phyloP scores from a whole-genome alignment of 2,329 filamentous ascomycete genomes.

The Aciculosporium take region DNA sequence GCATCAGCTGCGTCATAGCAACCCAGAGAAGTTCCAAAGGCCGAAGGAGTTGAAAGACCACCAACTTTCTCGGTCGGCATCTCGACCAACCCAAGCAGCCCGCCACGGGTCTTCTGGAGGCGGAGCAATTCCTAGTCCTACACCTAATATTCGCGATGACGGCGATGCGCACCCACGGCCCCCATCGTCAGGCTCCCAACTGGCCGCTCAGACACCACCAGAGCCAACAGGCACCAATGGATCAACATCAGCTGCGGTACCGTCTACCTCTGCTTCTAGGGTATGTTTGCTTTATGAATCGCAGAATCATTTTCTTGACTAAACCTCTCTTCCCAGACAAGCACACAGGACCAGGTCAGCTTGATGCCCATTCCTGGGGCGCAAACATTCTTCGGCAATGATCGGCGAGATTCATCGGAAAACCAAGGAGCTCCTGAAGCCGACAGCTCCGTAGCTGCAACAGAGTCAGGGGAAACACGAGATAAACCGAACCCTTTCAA shows the following conservation, averaged over 20 bases:
- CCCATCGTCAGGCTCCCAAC: background rate
- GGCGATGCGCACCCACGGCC: background rate
- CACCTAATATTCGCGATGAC: constrained; percentile 1
- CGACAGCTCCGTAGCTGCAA: background rate
- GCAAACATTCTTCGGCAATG: constrained; percentile 22
- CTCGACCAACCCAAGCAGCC: background rate
- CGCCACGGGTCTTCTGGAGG: background rate
- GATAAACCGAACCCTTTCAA: constrained; percentile 2
- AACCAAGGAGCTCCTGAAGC: background rate
- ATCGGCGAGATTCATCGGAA: background rate
- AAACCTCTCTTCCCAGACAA: background rate
- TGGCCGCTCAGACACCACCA: background rate
- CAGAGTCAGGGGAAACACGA: background rate
- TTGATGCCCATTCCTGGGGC: constrained; percentile 22
- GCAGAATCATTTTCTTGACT: background rate
- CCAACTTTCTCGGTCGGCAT: background rate
- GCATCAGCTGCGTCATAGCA: constrained; percentile 18
- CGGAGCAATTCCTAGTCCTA: background rate
- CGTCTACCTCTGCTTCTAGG: background rate
- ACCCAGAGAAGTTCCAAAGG: constrained; percentile 19
- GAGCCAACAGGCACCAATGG: background rate
- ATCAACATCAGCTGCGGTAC: background rate
- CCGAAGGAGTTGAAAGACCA: constrained; percentile 7
- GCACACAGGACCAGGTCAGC: constrained; percentile 5
- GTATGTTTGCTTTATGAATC: background rate